phyloP scores from a whole-genome alignment of 2,329 filamentous ascomycete species.

The Coniochaeta pulveracea region DNA sequence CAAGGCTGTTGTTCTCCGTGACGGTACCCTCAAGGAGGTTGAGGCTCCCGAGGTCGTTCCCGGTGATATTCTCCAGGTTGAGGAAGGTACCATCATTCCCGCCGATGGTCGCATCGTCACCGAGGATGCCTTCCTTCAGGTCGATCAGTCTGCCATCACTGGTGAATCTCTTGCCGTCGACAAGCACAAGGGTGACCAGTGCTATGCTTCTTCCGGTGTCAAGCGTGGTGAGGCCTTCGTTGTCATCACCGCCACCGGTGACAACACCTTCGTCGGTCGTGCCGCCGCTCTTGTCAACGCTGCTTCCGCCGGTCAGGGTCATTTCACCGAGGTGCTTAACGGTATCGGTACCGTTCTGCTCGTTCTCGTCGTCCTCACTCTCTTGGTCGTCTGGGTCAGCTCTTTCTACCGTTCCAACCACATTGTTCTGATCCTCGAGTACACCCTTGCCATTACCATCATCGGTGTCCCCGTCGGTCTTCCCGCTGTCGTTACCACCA shows the following conservation, averaged over 20 bases:
- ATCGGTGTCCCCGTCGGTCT: conserved; percentile 90
- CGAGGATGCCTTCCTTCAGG: conserved; percentile 74
- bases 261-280: conserved; percentile 83
- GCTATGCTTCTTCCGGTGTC: conserved; percentile 77
- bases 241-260: conserved; percentile 73
- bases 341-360: conserved; percentile 74
- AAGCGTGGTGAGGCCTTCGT: conserved; percentile 84
- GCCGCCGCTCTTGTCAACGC: conserved; percentile 76
- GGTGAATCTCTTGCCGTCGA: conserved; percentile 87
- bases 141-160: conserved; percentile 86
- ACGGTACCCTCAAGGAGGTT: conserved; percentile 65
- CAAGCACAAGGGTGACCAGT: conserved; percentile 71
- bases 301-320: conserved; percentile 62
- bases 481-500: conserved; percentile 85
- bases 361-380: conserved; percentile 68
- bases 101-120: conserved; percentile 81
- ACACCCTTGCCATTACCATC: conserved; percentile 81
- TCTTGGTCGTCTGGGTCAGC: conserved; percentile 74
- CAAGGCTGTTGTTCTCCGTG: conserved; percentile 78
- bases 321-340: conserved; percentile 87
- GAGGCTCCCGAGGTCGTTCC: conserved; percentile 78
- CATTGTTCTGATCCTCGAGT: conserved; percentile 70
- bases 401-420: conserved; percentile 79
- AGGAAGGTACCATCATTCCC: conserved; percentile 86
- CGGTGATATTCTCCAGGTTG: conserved; percentile 80